Evolutionary conservation across 2,329 filamentous ascomycete genomes (phyloP).

Genomic region (Phaeosphaeria sp.): DNA sequence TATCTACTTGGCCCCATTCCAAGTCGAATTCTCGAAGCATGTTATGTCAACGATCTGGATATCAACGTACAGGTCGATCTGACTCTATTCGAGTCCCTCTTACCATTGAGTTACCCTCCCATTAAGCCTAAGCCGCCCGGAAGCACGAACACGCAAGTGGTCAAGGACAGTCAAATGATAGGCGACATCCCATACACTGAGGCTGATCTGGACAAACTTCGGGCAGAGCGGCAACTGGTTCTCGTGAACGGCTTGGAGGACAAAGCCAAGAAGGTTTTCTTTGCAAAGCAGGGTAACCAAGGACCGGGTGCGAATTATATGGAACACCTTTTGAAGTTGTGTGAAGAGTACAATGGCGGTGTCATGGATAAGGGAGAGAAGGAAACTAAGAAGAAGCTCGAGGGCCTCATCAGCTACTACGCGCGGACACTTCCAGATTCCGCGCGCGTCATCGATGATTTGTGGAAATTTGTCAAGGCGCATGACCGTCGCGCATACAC

Average conservation of each 20-base stretch:
- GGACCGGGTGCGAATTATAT: conserved; percentile 75
- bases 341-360: conserved; percentile 88
- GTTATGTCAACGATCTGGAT: conserved; percentile 88
- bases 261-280: conserved; percentile 84
- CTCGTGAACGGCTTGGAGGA: conserved; percentile 79
- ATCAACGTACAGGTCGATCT: conserved; percentile 84
- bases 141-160: conserved; percentile 65
- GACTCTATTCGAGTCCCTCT: conserved; percentile 82
- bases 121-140: conserved; percentile 62
- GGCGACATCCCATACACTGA: conserved; percentile 52
- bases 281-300: conserved; percentile 82
- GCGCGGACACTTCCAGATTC: conserved; percentile 78
- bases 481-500: conserved; percentile 92
- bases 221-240: conserved; percentile 83
- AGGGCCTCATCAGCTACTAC: conserved; percentile 75
- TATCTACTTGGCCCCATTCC: conserved; percentile 82
- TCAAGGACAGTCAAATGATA: conserved; percentile 63
- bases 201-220: conserved; percentile 74
- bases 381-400: conserved; percentile 72
- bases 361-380: conserved; percentile 74
- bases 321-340: conserved; percentile 78
- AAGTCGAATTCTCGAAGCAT: conserved; percentile 82
- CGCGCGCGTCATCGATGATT: conserved; percentile 72
- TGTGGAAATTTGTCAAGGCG: conserved; percentile 88
- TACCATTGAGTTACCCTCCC: conserved; percentile 88